Conservation (phyloP, 805 yeast genomes). For the Hanseniaspora meyeri region DNA sequence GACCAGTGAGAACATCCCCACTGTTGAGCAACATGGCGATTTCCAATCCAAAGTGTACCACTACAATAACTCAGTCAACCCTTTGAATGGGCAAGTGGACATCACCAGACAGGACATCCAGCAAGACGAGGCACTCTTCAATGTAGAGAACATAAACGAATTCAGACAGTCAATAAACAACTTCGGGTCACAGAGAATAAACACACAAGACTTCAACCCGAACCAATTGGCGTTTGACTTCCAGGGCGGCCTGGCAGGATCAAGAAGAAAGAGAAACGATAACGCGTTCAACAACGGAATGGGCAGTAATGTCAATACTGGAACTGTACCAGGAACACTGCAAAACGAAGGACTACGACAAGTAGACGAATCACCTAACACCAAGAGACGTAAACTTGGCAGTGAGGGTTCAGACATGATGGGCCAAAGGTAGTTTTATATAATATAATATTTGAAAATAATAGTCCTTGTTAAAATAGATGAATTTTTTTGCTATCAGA, state of each 20-base stretch:
- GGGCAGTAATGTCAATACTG: not conserved
- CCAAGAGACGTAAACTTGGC: constrained; percentile 8
- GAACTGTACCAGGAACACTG: not conserved
- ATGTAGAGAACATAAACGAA: constrained; percentile 1
- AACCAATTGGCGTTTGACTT: constrained; percentile 10
- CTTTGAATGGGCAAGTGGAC: constrained; percentile 11
- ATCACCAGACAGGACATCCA: constrained; percentile 22
- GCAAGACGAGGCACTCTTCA: constrained; percentile 4
- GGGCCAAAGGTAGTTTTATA: not conserved
- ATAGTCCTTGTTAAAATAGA: no score
- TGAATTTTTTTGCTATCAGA: not conserved
- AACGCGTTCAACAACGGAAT: not conserved
- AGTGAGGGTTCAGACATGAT: not conserved
- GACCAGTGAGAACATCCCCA: constrained; percentile 40
- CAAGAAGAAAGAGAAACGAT: constrained; percentile 10
- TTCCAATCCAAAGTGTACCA: constrained; percentile 26
- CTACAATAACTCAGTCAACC: constrained; percentile 18
- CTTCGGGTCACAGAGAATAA: constrained; percentile 9
- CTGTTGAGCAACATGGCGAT: constrained; percentile 30
- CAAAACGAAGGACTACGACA: not conserved
- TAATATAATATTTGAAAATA: no score
- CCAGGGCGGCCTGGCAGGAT: not conserved
- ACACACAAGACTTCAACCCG: not conserved
- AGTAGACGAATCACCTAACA: constrained; percentile 6
- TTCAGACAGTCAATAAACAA: not conserved